Conservation (phyloP, 2,329 filamentous ascomycete genomes). For the Hypoxylon sp. region DNA sequence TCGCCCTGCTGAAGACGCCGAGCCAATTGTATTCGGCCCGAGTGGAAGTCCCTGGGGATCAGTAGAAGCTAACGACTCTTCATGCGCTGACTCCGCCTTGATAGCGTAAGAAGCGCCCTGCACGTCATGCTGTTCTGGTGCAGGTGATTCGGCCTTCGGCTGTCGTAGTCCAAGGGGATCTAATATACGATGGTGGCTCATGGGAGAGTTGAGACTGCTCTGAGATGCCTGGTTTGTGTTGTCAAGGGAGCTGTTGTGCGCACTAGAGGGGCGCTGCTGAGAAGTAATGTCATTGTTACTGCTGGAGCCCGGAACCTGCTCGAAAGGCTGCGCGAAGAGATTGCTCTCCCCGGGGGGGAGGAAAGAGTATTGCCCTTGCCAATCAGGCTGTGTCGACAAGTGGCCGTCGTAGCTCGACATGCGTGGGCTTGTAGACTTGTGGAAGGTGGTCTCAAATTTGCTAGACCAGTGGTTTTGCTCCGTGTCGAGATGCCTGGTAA, state of each 20-base stretch:
- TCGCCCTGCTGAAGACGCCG: slow-evolving; percentile 58
- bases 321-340: slow-evolving; percentile 63
- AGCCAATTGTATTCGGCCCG: slow-evolving; percentile 59
- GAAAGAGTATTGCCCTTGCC: slow-evolving; percentile 70
- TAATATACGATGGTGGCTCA: slow-evolving; percentile 56
- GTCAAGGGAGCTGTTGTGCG: slow-evolving; percentile 65
- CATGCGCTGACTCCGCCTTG: slow-evolving; percentile 57
- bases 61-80: slow-evolving; percentile 59
- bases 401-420: slow-evolving; percentile 71
- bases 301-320: slow-evolving; percentile 57
- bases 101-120: slow-evolving; percentile 56
- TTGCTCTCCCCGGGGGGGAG: slow-evolving; percentile 62
- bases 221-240: slow-evolving; percentile 72
- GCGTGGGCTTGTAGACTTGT: slow-evolving; percentile 64
- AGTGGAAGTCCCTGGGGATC: slow-evolving; percentile 59
- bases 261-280: slow-evolving; percentile 58
- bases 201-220: slow-evolving; percentile 52
- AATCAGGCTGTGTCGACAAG: slow-evolving; percentile 69
- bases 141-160: slow-evolving; percentile 59
- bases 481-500: slow-evolving; percentile 67
- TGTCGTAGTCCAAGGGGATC: slow-evolving; percentile 61
- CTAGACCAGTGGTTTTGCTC: slow-evolving; percentile 70
- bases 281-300: slow-evolving; percentile 55
- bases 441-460: slow-evolving; percentile 65
- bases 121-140: slow-evolving; percentile 55